Conservation (phyloP, 106 monocot species). For the Cymbidium sinense region DNA sequence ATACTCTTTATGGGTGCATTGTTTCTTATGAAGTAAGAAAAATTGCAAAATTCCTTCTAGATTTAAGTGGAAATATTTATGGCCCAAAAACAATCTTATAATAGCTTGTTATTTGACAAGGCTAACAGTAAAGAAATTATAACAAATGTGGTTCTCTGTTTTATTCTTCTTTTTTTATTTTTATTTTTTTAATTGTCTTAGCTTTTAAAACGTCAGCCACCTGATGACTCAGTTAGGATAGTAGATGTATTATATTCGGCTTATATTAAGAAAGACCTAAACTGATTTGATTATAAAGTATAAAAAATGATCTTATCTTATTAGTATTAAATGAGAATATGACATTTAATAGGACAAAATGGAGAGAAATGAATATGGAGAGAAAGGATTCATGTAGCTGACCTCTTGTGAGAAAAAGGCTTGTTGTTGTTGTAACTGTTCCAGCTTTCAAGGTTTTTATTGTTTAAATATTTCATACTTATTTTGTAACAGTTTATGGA, state of each 20-base stretch:
- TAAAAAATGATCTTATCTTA: too few relatives aligned
- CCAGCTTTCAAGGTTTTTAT: not conserved
- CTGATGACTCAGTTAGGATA: too few relatives aligned
- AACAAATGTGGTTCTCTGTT: not conserved
- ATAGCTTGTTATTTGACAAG: not conserved
- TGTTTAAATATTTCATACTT: not conserved
- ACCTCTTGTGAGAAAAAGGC: too few relatives aligned
- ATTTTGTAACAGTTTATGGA: slow-evolving; percentile 75
- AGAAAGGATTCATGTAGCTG: too few relatives aligned
- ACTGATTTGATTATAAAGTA: too few relatives aligned
- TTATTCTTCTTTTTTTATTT: not conserved
- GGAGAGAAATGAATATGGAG: too few relatives aligned
- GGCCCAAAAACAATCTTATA: not conserved
- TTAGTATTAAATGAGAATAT: too few relatives aligned
- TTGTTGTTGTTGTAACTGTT: not conserved
- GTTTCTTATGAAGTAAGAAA: not conserved
- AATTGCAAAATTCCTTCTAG: not conserved
- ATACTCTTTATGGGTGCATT: not conserved
- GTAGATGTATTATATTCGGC: too few relatives aligned
- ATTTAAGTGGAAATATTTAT: not conserved
- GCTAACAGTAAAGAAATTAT: not conserved
- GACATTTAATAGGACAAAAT: too few relatives aligned
- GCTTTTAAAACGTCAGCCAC: too few relatives aligned
- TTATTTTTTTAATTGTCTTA: not conserved
- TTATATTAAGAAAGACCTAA: too few relatives aligned